Conservation (phyloP, 192 early-diverging fungal genomes). For the Rhizophagus sp. region DNA sequence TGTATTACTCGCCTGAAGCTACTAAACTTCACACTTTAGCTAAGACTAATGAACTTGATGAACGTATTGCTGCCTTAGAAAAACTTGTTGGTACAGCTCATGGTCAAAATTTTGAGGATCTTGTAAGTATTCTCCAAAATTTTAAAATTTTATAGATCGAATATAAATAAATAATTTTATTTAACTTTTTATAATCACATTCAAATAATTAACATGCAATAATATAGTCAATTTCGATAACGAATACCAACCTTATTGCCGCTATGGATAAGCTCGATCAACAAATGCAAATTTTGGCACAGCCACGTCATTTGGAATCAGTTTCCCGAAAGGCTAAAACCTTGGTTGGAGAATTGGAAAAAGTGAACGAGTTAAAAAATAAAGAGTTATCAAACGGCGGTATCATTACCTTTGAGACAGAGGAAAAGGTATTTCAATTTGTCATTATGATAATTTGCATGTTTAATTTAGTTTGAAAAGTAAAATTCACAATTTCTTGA, state of each 20-base stretch:
- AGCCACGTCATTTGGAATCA: constrained; percentile 73
- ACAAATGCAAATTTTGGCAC: constrained; percentile 64
- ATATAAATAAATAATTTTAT: neutral
- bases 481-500: neutral
- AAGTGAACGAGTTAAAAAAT: constrained; percentile 64
- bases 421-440: constrained; percentile 39
- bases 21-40: constrained; percentile 52
- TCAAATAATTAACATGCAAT: neutral
- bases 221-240: constrained; percentile 38
- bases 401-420: constrained; percentile 41
- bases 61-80: constrained; percentile 68
- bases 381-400: constrained; percentile 46
- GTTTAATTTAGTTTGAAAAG: too few species aligned
- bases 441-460: too few species aligned
- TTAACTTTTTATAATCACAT: neutral
- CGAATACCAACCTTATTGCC: constrained; percentile 46
- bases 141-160: neutral
- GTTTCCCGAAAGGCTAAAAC: constrained; percentile 61
- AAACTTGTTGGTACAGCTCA: constrained; percentile 66
- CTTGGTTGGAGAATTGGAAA: constrained; percentile 66
- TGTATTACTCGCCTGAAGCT: constrained; percentile 69
- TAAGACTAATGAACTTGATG: constrained; percentile 65
- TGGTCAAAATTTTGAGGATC: constrained; percentile 55
- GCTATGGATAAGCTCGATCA: constrained; percentile 70
- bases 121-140: constrained; percentile 35